These are phyloP conservation scores for Inga laurina DNA, from an alignment of 306 rosid genomes.

Conservation along the genomic window DNA sequence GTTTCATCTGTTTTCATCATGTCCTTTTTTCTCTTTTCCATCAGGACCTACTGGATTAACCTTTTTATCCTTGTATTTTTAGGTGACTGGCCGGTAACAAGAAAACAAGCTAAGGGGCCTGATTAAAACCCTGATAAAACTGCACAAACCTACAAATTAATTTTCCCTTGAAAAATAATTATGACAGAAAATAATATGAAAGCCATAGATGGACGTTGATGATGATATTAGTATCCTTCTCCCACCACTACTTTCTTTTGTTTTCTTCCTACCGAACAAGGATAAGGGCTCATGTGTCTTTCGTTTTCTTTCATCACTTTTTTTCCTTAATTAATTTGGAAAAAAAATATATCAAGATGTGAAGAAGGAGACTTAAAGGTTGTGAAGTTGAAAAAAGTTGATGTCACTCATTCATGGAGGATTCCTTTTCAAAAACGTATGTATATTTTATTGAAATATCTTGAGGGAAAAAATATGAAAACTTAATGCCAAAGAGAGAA, in stretches of 20 bases:
- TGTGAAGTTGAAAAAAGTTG: background rate
- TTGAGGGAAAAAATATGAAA: background rate
- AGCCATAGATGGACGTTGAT: background rate
- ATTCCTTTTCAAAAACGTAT: background rate
- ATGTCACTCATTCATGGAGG: background rate
- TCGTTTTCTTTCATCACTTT: background rate
- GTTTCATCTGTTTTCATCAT: too few relatives aligned
- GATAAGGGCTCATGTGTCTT: background rate
- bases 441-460: background rate
- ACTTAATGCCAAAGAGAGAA: background rate
- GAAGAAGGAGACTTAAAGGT: background rate
- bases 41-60: too few relatives aligned
- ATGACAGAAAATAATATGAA: background rate
- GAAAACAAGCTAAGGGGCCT: too few relatives aligned
- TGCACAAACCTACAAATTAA: background rate
- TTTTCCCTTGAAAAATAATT: background rate
- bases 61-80: too few relatives aligned
- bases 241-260: background rate
- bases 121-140: too few relatives aligned
- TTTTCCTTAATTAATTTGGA: background rate
- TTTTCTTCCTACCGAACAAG: constrained; percentile 12
- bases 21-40: too few relatives aligned
- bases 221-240: constrained; percentile 2
- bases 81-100: too few relatives aligned
- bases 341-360: background rate